A percentile compares a stretch with the other conserved stretches of the same genome.
Conservation (phyloP, 2,329 filamentous ascomycete genomes). For the Xylariaceae sp. region DNA sequence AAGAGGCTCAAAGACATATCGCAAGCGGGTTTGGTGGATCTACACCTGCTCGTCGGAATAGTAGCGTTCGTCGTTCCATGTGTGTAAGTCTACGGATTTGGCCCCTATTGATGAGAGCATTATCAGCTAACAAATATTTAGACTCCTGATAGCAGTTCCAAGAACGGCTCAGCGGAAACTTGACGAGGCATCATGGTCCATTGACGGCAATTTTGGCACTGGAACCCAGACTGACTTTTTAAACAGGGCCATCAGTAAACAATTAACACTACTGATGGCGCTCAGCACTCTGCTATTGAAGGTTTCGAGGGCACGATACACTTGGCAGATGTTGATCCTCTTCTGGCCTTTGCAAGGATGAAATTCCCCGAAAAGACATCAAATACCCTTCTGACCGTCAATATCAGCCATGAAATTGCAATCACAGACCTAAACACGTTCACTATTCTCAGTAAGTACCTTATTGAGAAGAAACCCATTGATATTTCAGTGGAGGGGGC, state of each 20-base stretch:
- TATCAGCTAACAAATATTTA: slow-evolving; percentile 31
- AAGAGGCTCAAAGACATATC: slow-evolving; percentile 47
- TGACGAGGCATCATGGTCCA: slow-evolving; percentile 53
- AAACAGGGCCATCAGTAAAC: slow-evolving; percentile 58
- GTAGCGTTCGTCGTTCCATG: slow-evolving; percentile 59
- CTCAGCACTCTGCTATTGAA: slow-evolving; percentile 54
- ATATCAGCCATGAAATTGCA: slow-evolving; percentile 51
- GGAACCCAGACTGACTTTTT: slow-evolving; percentile 49
- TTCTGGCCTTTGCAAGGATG: slow-evolving; percentile 53
- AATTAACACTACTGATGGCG: slow-evolving; percentile 54
- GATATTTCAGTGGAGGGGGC: slow-evolving; percentile 55
- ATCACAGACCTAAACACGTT: slow-evolving; percentile 54
- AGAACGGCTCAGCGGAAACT: slow-evolving; percentile 60
- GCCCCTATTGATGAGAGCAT: background rate
- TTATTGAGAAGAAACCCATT: slow-evolving; percentile 54
- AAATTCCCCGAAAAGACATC: slow-evolving; percentile 55
- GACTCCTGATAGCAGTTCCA: slow-evolving; percentile 59
- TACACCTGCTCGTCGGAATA: slow-evolving; percentile 53
- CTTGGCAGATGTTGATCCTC: slow-evolving; percentile 51
- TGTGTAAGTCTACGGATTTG: slow-evolving; percentile 52
- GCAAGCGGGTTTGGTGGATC: slow-evolving; percentile 63
- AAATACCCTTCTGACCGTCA: slow-evolving; percentile 53
- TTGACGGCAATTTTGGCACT: slow-evolving; percentile 55
- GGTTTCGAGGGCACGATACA: slow-evolving; percentile 58
- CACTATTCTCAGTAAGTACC: slow-evolving; percentile 57